A percentile compares a stretch with the other conserved stretches of the same genome.
phyloP scores from a whole-genome alignment of 1,139 yeast species.

The Kodamaea derodonti region DNA sequence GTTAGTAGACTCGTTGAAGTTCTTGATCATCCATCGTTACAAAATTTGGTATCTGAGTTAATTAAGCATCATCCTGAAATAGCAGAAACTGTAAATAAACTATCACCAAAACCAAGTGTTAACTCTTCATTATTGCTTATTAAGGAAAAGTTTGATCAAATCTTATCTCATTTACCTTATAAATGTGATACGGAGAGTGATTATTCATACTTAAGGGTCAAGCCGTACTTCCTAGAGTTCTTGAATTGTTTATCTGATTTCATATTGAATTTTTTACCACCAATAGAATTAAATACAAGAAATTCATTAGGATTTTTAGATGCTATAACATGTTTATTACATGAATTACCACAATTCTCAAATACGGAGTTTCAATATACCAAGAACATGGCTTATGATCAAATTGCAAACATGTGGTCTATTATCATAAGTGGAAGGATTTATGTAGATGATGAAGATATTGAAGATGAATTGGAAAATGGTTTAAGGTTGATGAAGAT shows the following conservation, averaged over 20 bases:
- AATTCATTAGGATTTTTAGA: slow-evolving; percentile 67
- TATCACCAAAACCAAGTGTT: slow-evolving; percentile 60
- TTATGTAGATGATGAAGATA: slow-evolving; percentile 10
- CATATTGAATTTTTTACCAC: slow-evolving; percentile 75
- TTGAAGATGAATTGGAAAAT: slow-evolving; percentile 17
- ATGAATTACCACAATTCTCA: slow-evolving; percentile 68
- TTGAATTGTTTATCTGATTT: slow-evolving; percentile 76
- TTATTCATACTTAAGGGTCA: slow-evolving; percentile 83
- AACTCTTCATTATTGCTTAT: slow-evolving; percentile 50
- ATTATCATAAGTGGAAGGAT: slow-evolving; percentile 48
- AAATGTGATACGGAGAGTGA: slow-evolving; percentile 72
- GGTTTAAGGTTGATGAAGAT: slow-evolving; percentile 28
- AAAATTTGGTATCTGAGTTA: slow-evolving; percentile 48
- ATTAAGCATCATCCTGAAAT: slow-evolving; percentile 63
- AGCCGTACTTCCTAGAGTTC: slow-evolving; percentile 70
- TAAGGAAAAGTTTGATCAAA: slow-evolving; percentile 40
- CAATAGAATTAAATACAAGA: slow-evolving; percentile 56
- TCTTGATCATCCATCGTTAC: slow-evolving; percentile 54
- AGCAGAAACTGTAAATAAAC: slow-evolving; percentile 43
- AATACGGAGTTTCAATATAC: slow-evolving; percentile 72
- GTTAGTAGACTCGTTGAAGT: slow-evolving; percentile 63
- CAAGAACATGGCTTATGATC: slow-evolving; percentile 71
- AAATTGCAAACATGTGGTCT: slow-evolving; percentile 73
- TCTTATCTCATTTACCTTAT: slow-evolving; percentile 60
- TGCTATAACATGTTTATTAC: slow-evolving; percentile 60